Conservation (phyloP, 257 asterid genomes). For the Salvia rosmarinus region DNA sequence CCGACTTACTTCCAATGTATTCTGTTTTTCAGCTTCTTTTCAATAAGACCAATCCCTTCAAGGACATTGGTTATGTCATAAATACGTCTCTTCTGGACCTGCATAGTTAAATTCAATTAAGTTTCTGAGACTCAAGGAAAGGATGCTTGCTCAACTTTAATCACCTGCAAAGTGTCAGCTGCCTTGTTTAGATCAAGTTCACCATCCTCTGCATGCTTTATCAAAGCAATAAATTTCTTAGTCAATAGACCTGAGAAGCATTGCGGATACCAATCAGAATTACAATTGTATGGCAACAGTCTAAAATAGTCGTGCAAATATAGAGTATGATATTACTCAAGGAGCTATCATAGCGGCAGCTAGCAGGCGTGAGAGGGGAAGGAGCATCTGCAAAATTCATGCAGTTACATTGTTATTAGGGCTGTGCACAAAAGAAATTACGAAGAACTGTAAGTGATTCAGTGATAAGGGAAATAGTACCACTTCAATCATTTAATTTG, state of each 20-base stretch:
- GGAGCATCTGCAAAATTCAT: constrained; percentile 65
- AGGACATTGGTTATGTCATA: constrained; percentile 96
- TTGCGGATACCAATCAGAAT: constrained; percentile 30
- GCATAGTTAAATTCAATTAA: constrained; percentile 29
- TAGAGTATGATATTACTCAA: constrained; percentile 55
- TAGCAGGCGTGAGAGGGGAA: constrained; percentile 89
- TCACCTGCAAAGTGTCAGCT: constrained; percentile 74
- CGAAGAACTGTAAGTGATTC: neutral
- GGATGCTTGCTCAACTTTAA: neutral
- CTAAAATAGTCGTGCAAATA: constrained; percentile 30
- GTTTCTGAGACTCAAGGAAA: constrained; percentile 1
- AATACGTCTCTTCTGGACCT: constrained; percentile 76
- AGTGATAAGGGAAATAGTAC: neutral
- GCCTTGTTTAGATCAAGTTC: constrained; percentile 90
- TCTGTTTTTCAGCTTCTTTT: constrained; percentile 89
- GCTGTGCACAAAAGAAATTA: neutral
- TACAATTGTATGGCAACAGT: constrained; percentile 14
- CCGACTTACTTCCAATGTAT: constrained; percentile 58
- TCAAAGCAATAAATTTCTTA: constrained; percentile 50
- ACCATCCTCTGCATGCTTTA: constrained; percentile 74
- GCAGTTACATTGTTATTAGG: constrained; percentile 15
- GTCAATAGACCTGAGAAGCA: constrained; percentile 59
- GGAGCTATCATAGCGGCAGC: constrained; percentile 95
- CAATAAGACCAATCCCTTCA: constrained; percentile 95
- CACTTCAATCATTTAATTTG: constrained; percentile 9